phyloP scores from a whole-genome alignment of 2,329 filamentous ascomycete species.

The Corynespora cassiicola region DNA sequence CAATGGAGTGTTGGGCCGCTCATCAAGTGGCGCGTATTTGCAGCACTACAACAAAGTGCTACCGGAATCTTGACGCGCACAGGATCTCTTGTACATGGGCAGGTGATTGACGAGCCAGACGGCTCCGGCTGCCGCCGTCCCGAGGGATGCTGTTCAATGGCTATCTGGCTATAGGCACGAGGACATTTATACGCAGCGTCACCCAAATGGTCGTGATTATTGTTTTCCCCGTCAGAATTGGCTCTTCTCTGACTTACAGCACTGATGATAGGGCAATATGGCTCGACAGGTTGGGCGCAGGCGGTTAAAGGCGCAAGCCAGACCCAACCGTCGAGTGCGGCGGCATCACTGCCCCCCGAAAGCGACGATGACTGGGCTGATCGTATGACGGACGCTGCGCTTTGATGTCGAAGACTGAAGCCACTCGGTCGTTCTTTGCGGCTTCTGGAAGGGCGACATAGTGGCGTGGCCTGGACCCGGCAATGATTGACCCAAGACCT shows the following conservation, averaged over 20 bases:
- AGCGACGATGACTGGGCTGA: slow-evolving; percentile 17
- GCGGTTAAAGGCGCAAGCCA: no score
- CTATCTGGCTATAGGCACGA: slow-evolving; percentile 17
- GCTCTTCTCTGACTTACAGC: no score
- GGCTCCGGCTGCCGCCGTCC: slow-evolving; percentile 26
- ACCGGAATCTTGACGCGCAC: slow-evolving; percentile 5
- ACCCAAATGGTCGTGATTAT: slow-evolving; percentile 13
- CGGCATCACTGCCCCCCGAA: no score
- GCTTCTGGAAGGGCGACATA: slow-evolving; percentile 33
- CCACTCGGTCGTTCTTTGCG: slow-evolving; percentile 12
- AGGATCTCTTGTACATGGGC: slow-evolving; percentile 15
- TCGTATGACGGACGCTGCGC: no score
- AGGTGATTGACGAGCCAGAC: slow-evolving; percentile 25
- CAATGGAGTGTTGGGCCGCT: slow-evolving; percentile 10
- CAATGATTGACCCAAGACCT: slow-evolving; percentile 20
- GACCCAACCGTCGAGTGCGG: no score
- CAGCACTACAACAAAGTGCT: slow-evolving; percentile 7
- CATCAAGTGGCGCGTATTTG: slow-evolving; percentile 18
- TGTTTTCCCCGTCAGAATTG: no score
- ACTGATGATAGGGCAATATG: neutral
- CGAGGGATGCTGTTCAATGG: slow-evolving; percentile 13
- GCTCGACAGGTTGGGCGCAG: no score
- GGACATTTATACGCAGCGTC: slow-evolving; percentile 22
- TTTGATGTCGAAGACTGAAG: no score
- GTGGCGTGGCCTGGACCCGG: slow-evolving; percentile 10